phyloP scores from a whole-genome alignment of 148 eudicot species.

The Selenicereus undatus region DNA sequence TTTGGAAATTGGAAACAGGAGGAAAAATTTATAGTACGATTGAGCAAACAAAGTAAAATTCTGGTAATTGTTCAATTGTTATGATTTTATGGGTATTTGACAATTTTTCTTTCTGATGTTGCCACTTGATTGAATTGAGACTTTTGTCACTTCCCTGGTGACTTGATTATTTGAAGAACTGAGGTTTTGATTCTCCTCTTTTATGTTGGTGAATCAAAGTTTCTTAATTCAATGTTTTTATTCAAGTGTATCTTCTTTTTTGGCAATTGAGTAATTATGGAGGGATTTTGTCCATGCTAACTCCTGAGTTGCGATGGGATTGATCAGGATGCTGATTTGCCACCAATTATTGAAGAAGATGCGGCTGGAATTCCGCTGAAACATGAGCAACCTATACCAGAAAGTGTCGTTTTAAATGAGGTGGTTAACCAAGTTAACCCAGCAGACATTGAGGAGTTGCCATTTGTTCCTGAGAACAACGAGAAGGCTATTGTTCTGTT shows the following conservation, averaged over 20 bases:
- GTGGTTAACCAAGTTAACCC: constrained; percentile 22
- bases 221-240: not conserved
- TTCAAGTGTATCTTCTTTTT: not conserved
- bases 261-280: not conserved
- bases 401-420: constrained; percentile 2
- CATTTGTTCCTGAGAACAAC: constrained; percentile 39
- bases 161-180: not conserved
- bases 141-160: not conserved
- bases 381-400: constrained; percentile 16
- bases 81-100: not conserved
- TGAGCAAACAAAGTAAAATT: not conserved
- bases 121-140: not conserved
- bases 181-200: not conserved
- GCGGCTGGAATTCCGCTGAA: constrained; percentile 31
- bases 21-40: not conserved
- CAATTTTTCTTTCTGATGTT: not conserved
- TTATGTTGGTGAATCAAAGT: not conserved
- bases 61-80: not conserved
- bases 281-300: not conserved
- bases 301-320: not conserved
- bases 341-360: constrained; percentile 66
- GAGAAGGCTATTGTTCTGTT: constrained; percentile 80
- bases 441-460: constrained; percentile 46
- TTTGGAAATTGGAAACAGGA: no score
- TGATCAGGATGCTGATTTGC: constrained; percentile 66